Percentiles rank a stretch among this genome's conserved stretches.
These are phyloP conservation scores for Wickerhamomyces kurtzmanii DNA, from an alignment of 805 yeast genomes.

Conservation along the genomic window DNA sequence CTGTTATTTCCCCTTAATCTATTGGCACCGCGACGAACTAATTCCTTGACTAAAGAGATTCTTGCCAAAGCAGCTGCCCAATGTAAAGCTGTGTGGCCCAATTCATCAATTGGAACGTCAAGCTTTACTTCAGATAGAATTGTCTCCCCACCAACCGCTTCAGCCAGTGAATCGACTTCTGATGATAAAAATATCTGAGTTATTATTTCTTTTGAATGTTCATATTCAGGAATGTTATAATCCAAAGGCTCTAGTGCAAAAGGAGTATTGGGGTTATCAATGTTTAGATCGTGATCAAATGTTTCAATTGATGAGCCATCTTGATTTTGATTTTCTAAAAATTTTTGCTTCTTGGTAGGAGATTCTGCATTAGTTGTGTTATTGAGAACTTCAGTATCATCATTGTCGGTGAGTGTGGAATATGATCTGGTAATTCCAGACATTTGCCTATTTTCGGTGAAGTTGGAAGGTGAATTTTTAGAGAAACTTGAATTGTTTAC, in stretches of 20 bases:
- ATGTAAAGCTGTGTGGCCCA: slow-evolving; percentile 89
- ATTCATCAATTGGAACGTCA: slow-evolving; percentile 85
- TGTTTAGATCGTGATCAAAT: slow-evolving; percentile 25
- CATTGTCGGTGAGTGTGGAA: slow-evolving; percentile 23
- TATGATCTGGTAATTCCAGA: slow-evolving; percentile 13
- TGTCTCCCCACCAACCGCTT: slow-evolving; percentile 18
- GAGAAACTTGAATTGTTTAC: no score
- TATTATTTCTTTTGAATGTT: slow-evolving; percentile 31
- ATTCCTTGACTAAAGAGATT: slow-evolving; percentile 52
- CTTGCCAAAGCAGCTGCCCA: slow-evolving; percentile 94
- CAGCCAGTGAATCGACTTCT: slow-evolving; percentile 21
- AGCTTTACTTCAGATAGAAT: slow-evolving; percentile 34
- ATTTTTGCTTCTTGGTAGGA: slow-evolving; percentile 27
- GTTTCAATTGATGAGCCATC: slow-evolving; percentile 10
- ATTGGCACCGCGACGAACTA: slow-evolving; percentile 59
- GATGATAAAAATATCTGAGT: slow-evolving; percentile 41
- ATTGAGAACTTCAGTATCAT: slow-evolving; percentile 12
- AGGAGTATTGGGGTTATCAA: slow-evolving; percentile 34
- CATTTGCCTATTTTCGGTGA: no score
- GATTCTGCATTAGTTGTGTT: slow-evolving; percentile 13
- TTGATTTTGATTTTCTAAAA: slow-evolving; percentile 1
- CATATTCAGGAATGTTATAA: slow-evolving; percentile 19
- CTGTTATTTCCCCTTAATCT: slow-evolving; percentile 66
- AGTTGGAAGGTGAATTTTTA: no score
- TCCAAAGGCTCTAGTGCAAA: slow-evolving; percentile 38